Evolutionary conservation across 257 asterid genomes (phyloP), one percentile per base, ranked within the genome.

Genomic region (Leonotis leonurus): DNA sequence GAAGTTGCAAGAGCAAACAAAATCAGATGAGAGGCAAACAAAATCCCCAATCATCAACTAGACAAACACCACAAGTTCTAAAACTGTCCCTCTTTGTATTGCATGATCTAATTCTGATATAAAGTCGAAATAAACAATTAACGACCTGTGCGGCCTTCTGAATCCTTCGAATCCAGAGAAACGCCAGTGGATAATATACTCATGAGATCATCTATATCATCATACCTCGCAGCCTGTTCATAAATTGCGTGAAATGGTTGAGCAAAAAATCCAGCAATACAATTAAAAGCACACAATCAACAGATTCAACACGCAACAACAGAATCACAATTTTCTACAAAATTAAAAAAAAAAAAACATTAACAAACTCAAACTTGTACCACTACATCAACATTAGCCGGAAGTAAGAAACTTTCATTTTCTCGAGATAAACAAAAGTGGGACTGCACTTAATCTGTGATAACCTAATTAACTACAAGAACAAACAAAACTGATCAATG

Each of bases 151-250:
- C 89, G 83, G 57, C 95, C 96, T 73, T 83, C 87, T 8, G 88
- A 76, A 75, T 88, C 96, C 80, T 78, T 85, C 13, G 92, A 79
- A 78, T 83, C 74, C 40, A 88, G 71, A 58, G 95, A 70, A 67
- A 84, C 76, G 18, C 96, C 95, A 51, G 70, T 27, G 39, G 92
- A 74, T 52, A 78, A 83, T 64, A 88, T 64, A 75, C 76, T 75
- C 64, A 4, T 70, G 64, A 88, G 60, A 71, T 83, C 92, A 20
- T 88, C 95, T 26, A 85, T 67, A 70, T 88, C 96, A 76, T 75
- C 75, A 74, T 79, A 88, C 41, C 96, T 79, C 62, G 96, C 96
- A 75, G 96, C 95, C 96, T 88, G 79, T 72, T 74, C 8, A 67
- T 24, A 46, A 30, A 36, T 6, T 20, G 26, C 11, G 46, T 7